Evolutionary conservation across 306 rosid species (phyloP).

Genomic region (Neltuma alba): DNA sequence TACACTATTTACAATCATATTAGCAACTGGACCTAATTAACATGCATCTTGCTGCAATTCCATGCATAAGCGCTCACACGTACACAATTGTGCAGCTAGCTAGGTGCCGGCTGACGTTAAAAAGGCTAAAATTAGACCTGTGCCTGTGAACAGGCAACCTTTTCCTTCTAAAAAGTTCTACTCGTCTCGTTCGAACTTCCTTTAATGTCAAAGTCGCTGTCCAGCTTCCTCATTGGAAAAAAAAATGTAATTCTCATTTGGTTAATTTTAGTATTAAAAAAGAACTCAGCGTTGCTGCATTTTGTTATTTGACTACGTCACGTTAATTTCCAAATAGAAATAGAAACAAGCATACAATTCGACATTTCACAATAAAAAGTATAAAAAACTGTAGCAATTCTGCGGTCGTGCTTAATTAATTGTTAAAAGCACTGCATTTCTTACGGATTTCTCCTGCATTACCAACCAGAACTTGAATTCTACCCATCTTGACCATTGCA

Average conservation of each 20-base stretch:
- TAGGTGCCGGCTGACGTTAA: neutral
- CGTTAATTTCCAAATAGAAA: neutral
- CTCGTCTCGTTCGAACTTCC: neutral
- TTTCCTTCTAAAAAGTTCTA: neutral
- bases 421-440: slow-evolving; percentile 41
- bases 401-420: neutral
- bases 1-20: too few relatives aligned
- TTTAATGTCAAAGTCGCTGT: neutral
- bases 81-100: neutral
- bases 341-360: neutral
- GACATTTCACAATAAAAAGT: neutral
- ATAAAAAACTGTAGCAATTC: neutral
- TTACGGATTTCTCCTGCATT: slow-evolving; percentile 39
- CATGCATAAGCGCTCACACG: neutral
- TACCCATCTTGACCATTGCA: slow-evolving; percentile 42
- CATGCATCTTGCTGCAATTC: neutral
- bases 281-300: too few relatives aligned
- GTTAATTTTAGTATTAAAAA: too few relatives aligned
- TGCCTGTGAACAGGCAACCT: neutral
- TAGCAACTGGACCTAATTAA: too few relatives aligned
- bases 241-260: neutral
- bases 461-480: slow-evolving; percentile 36
- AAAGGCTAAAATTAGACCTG: neutral
- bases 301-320: neutral
- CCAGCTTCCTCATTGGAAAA: neutral